Conservation (phyloP, 2,329 filamentous ascomycete species). For the Stemphylium lycopersici region DNA sequence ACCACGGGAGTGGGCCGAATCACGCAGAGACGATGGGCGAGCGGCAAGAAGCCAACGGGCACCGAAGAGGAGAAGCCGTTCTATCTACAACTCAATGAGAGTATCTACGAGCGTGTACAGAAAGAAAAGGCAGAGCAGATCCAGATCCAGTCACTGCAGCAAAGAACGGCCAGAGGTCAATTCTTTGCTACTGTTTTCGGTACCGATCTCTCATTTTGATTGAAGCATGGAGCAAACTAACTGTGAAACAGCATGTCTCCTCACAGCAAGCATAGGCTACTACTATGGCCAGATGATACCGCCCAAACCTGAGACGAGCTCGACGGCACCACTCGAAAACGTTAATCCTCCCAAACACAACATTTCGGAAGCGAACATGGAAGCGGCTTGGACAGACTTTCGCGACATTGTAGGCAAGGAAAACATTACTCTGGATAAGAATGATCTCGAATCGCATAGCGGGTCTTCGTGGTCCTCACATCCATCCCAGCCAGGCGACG, state of each 20-base stretch:
- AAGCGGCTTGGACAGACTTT: conserved; percentile 70
- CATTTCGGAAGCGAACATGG: conserved; percentile 61
- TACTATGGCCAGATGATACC: conserved; percentile 61
- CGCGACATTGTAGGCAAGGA: conserved; percentile 66
- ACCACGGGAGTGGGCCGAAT: conserved; percentile 18
- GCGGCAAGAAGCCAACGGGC: conserved; percentile 26
- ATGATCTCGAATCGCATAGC: conserved; percentile 62
- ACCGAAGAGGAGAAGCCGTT: conserved; percentile 55
- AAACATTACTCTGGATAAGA: conserved; percentile 64
- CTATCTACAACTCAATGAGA: conserved; percentile 67
- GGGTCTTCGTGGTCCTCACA: conserved; percentile 70
- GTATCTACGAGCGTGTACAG: conserved; percentile 63
- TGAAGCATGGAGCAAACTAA: conserved; percentile 4
- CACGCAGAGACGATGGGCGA: conserved; percentile 47
- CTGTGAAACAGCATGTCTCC: conserved; percentile 53
- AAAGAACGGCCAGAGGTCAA: conserved; percentile 43
- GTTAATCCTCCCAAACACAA: conserved; percentile 60
- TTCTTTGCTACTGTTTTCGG: conserved; percentile 42
- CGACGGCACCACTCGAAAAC: conserved; percentile 62
- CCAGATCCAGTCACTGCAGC: conserved; percentile 36
- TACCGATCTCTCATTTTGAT: conserved; percentile 11
- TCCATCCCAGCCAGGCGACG: conserved; percentile 48
- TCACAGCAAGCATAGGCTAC: conserved; percentile 61
- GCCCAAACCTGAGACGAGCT: conserved; percentile 55
- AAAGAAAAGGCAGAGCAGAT: conserved; percentile 64